These are phyloP conservation scores for Wickerhamomyces pijperi DNA, from an alignment of 805 yeast species.

Conservation along the genomic window DNA sequence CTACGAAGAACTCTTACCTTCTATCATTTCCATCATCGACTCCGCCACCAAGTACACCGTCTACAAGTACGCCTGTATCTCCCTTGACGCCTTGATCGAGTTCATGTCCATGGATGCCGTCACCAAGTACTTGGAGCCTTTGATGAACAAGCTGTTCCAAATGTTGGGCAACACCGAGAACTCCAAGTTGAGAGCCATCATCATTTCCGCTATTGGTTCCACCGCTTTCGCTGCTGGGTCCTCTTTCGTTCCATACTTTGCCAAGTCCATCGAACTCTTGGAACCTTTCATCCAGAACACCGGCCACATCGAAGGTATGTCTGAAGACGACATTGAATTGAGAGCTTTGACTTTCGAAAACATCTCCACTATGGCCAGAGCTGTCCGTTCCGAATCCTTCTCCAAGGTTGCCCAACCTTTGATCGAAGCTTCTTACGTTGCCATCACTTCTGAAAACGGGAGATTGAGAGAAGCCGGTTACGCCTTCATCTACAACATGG, in stretches of 20 bases:
- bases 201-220: constrained; percentile 93
- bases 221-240: constrained; percentile 94
- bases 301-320: constrained; percentile 60
- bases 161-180: constrained; percentile 74
- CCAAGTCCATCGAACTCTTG: constrained; percentile 65
- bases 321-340: constrained; percentile 84
- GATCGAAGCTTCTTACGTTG: constrained; percentile 75
- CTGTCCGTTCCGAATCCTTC: constrained; percentile 88
- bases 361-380: constrained; percentile 89
- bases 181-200: constrained; percentile 58
- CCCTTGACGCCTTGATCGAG: constrained; percentile 86
- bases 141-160: constrained; percentile 79
- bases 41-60: constrained; percentile 72
- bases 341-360: constrained; percentile 90
- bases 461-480: constrained; percentile 92
- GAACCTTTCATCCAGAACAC: constrained; percentile 72
- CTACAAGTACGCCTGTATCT: constrained; percentile 83
- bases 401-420: constrained; percentile 78
- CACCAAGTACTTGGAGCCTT: constrained; percentile 69
- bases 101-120: constrained; percentile 84
- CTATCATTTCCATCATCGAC: constrained; percentile 79
- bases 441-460: constrained; percentile 66
- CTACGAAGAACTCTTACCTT: constrained; percentile 75
- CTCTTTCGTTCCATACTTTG: constrained; percentile 77
- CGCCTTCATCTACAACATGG: constrained; percentile 86